A percentile compares a stretch with the other conserved stretches of the same genome.
Evolutionary conservation across 2,329 filamentous ascomycete species (phyloP).

Genomic region (Fusarium armeniacum): DNA sequence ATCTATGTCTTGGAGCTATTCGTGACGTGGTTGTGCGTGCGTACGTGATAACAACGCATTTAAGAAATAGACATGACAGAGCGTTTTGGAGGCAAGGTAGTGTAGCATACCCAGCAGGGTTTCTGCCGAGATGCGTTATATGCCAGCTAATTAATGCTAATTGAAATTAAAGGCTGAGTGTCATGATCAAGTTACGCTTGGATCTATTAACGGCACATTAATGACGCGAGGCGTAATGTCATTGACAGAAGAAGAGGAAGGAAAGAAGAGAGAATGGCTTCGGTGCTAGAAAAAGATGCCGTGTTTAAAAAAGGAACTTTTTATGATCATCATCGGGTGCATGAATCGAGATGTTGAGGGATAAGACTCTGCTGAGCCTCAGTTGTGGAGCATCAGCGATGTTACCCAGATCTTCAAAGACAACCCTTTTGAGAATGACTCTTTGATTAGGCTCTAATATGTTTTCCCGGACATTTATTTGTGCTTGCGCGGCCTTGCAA

Average conservation of each 20-base stretch:
- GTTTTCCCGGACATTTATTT: neutral
- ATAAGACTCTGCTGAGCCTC: slow-evolving; percentile 1
- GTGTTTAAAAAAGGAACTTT: neutral
- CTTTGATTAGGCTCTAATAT: neutral
- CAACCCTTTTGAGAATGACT: neutral
- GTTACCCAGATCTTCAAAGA: neutral
- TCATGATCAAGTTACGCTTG: neutral
- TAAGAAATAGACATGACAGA: neutral
- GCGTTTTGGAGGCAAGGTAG: neutral
- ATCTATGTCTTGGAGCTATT: neutral
- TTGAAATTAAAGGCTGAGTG: slow-evolving; percentile 10
- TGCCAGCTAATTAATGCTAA: neutral
- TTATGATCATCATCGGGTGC: slow-evolving; percentile 3
- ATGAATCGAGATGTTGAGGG: slow-evolving; percentile 1
- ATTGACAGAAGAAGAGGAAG: neutral
- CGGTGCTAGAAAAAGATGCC: slow-evolving; percentile 3
- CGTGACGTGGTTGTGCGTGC: slow-evolving; percentile 19
- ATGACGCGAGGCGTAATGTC: neutral
- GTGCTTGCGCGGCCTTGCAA: neutral
- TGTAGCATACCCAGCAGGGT: neutral
- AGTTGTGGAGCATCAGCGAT: slow-evolving; percentile 2
- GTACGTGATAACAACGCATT: neutral
- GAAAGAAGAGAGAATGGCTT: neutral
- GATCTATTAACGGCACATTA: neutral
- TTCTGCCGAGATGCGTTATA: slow-evolving; percentile 4